Conservation (phyloP, 1,139 yeast species). For the Taphrina wiesneri region DNA sequence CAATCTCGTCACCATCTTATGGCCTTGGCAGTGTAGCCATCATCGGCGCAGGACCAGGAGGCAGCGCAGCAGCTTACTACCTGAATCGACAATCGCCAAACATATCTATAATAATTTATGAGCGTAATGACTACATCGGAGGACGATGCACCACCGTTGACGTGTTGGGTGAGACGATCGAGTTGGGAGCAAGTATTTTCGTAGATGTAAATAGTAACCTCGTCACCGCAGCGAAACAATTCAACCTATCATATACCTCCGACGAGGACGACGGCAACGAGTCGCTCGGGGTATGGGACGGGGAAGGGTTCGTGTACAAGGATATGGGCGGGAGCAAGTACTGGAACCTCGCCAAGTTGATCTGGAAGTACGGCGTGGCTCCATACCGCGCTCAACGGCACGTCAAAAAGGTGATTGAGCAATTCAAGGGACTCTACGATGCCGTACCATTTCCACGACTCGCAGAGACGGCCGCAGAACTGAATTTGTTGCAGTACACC, state of each 20-base stretch:
- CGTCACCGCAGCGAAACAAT: slow-evolving; percentile 46
- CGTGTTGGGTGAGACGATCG: slow-evolving; percentile 40
- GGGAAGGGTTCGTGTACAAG: slow-evolving; percentile 43
- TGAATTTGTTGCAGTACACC: slow-evolving; percentile 43
- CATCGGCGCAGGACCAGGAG: slow-evolving; percentile 56
- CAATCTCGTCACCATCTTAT: not conserved
- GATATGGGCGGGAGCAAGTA: slow-evolving; percentile 34
- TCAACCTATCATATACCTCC: slow-evolving; percentile 42
- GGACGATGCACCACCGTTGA: slow-evolving; percentile 49
- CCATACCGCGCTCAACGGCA: slow-evolving; percentile 23
- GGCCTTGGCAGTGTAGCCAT: slow-evolving; percentile 44
- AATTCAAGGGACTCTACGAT: slow-evolving; percentile 1
- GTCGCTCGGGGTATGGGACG: slow-evolving; percentile 50
- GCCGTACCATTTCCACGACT: slow-evolving; percentile 45
- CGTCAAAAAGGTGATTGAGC: not conserved
- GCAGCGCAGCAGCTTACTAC: slow-evolving; percentile 51
- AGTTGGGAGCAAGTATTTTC: slow-evolving; percentile 50
- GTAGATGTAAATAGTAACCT: slow-evolving; percentile 49
- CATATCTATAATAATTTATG: slow-evolving; percentile 46
- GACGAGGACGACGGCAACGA: slow-evolving; percentile 40
- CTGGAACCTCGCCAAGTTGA: slow-evolving; percentile 40
- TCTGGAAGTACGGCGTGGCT: slow-evolving; percentile 44
- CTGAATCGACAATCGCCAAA: slow-evolving; percentile 46
- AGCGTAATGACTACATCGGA: slow-evolving; percentile 46
- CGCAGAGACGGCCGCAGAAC: slow-evolving; percentile 36